Base-by-base conservation (phyloP, 2,329 filamentous ascomycete genomes). In the Pseudogymnoascus verrucosus region DNA sequence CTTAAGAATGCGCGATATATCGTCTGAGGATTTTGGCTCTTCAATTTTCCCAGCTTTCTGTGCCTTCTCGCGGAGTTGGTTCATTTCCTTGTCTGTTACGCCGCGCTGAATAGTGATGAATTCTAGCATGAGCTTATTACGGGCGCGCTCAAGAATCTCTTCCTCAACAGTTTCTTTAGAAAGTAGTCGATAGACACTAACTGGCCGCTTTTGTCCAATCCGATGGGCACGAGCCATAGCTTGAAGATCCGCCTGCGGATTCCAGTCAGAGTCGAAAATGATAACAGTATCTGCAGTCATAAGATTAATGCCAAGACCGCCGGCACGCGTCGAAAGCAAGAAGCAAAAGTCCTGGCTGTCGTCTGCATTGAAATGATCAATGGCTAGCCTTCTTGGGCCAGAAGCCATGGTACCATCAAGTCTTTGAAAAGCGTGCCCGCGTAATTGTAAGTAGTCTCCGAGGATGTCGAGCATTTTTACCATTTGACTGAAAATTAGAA, bases 401-500 rank as follows among this genome's bases (percentile, higher is more conserved):
- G 95, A 90, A 36, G 91, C 89, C 68, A 99, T 96, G 2, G 95
- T 99, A 69, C 95, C 95, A 73, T 99, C 95, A 6, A 99, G 84
- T 16, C 95, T 86, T 74, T 99, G 96, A 73, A 95, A 98, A 65
- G 95, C 88, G 76, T 98, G 96, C n/a, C 93, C 92, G 67, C 95
- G 89, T 62, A 95, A 84, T 61, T 91, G 90, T 68, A 98, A 85
- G 73, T 99, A 99, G 71, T 99, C 93, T 54, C 91, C 91, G 1
- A 99, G 82, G 62, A 99, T 95, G 72, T 99, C 93, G 21, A 99
- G 84, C 90, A 99, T 98, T 74, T 91, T 96, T 37, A 99, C 96
- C 95, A 99, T 99, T 74, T 99, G 95, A 74, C 93, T 98, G 80
- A 99, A 99, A 68, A 99, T 98, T 67, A 99, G 79, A 11, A 99